Evolutionary conservation across 192 early-diverging fungal genomes (phyloP).

Genomic region (Coemansia sp.): DNA sequence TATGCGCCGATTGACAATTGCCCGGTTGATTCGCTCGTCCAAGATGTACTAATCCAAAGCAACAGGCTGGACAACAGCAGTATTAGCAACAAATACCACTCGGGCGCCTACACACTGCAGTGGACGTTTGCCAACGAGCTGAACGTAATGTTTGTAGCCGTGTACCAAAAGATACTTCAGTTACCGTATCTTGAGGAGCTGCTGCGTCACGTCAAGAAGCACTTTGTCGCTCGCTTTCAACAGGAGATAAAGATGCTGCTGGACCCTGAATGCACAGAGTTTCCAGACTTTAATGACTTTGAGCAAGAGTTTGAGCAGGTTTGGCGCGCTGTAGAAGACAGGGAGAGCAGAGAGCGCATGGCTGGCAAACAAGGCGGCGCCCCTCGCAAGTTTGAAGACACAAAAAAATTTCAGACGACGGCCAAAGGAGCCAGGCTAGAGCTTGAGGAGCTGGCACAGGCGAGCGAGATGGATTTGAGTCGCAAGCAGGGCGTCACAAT

Average conservation of each 20-base stretch:
- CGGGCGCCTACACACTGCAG: constrained; percentile 66
- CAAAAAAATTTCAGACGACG: constrained; percentile 67
- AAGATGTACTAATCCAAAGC: constrained; percentile 75
- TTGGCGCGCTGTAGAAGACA: constrained; percentile 63
- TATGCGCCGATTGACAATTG: constrained; percentile 56
- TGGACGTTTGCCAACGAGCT: constrained; percentile 80
- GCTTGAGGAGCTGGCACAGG: constrained; percentile 42
- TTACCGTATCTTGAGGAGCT: constrained; percentile 82
- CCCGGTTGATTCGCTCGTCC: constrained; percentile 71
- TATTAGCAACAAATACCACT: constrained; percentile 53
- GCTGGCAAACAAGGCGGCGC: constrained; percentile 36
- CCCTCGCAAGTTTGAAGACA: constrained; percentile 78
- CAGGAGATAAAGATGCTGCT: constrained; percentile 21
- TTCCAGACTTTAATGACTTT: constrained; percentile 52
- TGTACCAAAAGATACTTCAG: constrained; percentile 83
- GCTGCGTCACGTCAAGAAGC: constrained; percentile 60
- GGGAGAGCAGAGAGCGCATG: constrained; percentile 46
- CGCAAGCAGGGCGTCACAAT: constrained; percentile 24
- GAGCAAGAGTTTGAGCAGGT: constrained; percentile 68
- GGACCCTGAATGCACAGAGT: constrained; percentile 8
- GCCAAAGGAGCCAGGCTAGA: constrained; percentile 55
- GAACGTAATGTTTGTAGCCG: constrained; percentile 78
- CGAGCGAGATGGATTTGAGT: constrained; percentile 14
- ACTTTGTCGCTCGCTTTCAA: constrained; percentile 63
- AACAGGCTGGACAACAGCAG: constrained; percentile 57